Evolutionary conservation across 2,329 filamentous ascomycete species (phyloP).

Genomic region (Cercospora sp.): DNA sequence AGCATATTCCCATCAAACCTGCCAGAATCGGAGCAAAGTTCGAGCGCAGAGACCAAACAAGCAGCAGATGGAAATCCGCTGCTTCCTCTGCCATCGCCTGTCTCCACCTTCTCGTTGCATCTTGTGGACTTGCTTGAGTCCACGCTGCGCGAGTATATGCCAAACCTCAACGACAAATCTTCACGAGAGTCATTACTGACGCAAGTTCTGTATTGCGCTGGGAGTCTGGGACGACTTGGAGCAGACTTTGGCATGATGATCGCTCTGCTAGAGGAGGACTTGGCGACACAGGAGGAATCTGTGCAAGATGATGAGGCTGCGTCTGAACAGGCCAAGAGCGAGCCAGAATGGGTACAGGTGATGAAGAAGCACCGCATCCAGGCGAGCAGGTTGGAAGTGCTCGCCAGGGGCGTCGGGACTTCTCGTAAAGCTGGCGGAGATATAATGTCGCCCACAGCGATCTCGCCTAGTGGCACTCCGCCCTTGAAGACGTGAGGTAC

Average conservation of each 20-base stretch:
- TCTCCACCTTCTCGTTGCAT: conserved; percentile 82
- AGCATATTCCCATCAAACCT: conserved; percentile 74
- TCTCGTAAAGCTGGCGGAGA: conserved; percentile 59
- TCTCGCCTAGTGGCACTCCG: conserved; percentile 16
- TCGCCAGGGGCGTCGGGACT: conserved; percentile 38
- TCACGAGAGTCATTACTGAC: conserved; percentile 85
- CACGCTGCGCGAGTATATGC: conserved; percentile 73
- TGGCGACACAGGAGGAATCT: conserved; percentile 49
- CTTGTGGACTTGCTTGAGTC: conserved; percentile 78
- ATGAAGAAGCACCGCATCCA: conserved; percentile 85
- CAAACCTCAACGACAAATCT: conserved; percentile 75
- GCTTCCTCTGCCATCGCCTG: conserved; percentile 67
- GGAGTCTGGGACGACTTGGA: conserved; percentile 83
- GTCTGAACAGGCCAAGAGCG: conserved; percentile 47
- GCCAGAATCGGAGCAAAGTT: conserved; percentile 34
- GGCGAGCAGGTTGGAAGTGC: conserved; percentile 58
- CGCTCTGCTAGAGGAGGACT: conserved; percentile 59
- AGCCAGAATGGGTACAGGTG: conserved; percentile 79
- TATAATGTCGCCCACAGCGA: conserved; percentile 38
- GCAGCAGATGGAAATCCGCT: conserved; percentile 38
- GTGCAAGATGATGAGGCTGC: conserved; percentile 57
- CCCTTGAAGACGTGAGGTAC: not conserved
- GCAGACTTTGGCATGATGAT: conserved; percentile 91
- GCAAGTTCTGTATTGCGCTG: conserved; percentile 89
- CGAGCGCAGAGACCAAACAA: not conserved